phyloP scores from a whole-genome alignment of 2,329 filamentous ascomycete species.

The Thelonectria discophora region DNA sequence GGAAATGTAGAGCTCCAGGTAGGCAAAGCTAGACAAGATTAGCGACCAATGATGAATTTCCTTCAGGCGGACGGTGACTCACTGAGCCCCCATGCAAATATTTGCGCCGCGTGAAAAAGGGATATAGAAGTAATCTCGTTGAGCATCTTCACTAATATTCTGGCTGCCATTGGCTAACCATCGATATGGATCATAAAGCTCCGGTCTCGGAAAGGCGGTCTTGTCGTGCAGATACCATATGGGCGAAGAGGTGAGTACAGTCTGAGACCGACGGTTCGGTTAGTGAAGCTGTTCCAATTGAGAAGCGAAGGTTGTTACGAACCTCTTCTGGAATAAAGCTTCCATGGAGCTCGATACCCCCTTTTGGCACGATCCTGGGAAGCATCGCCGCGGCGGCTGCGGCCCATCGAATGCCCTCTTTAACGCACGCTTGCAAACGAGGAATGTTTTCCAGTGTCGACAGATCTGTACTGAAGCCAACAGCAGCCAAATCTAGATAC shows the following conservation, averaged over 20 bases:
- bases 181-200: constrained; percentile 39
- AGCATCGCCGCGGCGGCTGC: constrained; percentile 42
- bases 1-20: constrained; percentile 29
- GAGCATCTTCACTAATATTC: constrained; percentile 21
- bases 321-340: constrained; percentile 38
- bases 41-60: background rate
- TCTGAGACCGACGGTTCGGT: constrained; percentile 22
- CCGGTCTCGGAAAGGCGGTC: constrained; percentile 37
- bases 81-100: constrained; percentile 43
- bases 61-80: constrained; percentile 8
- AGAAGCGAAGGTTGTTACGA: background rate
- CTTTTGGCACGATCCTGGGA: constrained; percentile 37
- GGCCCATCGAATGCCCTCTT: constrained; percentile 43
- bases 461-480: constrained; percentile 39
- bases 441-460: constrained; percentile 35
- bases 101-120: constrained; percentile 44
- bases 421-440: constrained; percentile 37
- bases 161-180: constrained; percentile 32
- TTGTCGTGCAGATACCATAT: constrained; percentile 44
- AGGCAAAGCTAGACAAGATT: constrained; percentile 20
- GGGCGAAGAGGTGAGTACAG: constrained; percentile 41
- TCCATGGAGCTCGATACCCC: constrained; percentile 36
- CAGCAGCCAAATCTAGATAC: constrained; percentile 31
- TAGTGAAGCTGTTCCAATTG: no score
- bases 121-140: constrained; percentile 42